phyloP scores from a whole-genome alignment of 164 flowering plant genomes.

The Macadamia tetraphylla region DNA sequence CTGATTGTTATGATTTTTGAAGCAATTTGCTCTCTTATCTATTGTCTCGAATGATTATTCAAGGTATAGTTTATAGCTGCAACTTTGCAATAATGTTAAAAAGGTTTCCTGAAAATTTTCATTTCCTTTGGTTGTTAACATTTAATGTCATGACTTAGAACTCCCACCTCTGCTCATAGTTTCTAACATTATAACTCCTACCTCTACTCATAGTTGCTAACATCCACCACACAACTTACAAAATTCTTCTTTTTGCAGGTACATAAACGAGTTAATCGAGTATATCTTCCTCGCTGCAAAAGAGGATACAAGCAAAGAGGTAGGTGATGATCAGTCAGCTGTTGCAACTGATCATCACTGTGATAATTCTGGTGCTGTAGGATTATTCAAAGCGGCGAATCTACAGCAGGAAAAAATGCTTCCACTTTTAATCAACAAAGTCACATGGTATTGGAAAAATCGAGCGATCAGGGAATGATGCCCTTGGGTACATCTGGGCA shows the following conservation, averaged over 20 bases:
- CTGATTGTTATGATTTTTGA: no score
- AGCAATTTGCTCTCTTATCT: no score
- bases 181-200: no score
- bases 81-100: no score
- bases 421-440: slow-evolving; percentile 25
- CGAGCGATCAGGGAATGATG: slow-evolving; percentile 22
- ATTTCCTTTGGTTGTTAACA: no score
- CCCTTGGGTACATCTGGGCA: slow-evolving; percentile 16
- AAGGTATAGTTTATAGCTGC: no score
- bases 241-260: slow-evolving; percentile 41
- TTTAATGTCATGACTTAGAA: no score
- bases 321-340: slow-evolving; percentile 25
- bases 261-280: slow-evolving; percentile 82
- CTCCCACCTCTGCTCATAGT: no score
- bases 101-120: no score
- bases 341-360: slow-evolving; percentile 10
- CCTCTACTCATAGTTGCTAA: no score
- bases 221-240: no score
- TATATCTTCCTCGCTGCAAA: slow-evolving; percentile 41
- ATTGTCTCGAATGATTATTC: no score
- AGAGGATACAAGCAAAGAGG: slow-evolving; percentile 26
- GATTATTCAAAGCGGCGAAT: slow-evolving; percentile 10
- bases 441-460: slow-evolving; percentile 20
- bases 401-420: slow-evolving; percentile 16
- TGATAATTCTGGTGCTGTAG: slow-evolving; percentile 21